Base-by-base conservation (phyloP, 345 rosid genomes). In the Melastoma malabathricum region DNA sequence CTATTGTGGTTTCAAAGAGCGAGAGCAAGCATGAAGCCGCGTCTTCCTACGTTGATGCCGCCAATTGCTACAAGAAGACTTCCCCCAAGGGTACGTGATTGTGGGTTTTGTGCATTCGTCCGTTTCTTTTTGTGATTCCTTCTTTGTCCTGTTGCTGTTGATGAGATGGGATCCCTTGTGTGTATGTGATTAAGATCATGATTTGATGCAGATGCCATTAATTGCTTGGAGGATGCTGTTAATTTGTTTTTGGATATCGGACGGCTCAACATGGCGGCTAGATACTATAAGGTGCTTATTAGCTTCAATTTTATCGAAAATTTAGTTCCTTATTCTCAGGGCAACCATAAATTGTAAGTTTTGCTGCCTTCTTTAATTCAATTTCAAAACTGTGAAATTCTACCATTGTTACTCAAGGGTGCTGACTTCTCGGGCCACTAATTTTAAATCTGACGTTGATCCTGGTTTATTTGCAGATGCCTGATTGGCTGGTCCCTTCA, bases 191-290 rank as follows among this genome's bases (percentile, higher is more conserved):
- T 50, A 50, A 20, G 10, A 4, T 23, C 9, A 49, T 49, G 8
- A 29, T 18, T 41, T 34, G 60, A 45, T 79, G 74, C 78, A 93
- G 97, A 88, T 76, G 80, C 99, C 56, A 77, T 85, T 71, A 69
- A 88, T 70, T 93, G 97, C 78, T 81, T 93, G 63, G 79, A 65
- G 63, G 76, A 78, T 64, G 99, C 97, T 1, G 83, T 87, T 59
- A 80, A 78, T 48, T 43, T 85, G 68, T 80, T 77, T 48, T 84
- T 89, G 67, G 99, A 93, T 58, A 88, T 82, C 51, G 99, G 97
- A 67, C 81, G 97, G 77, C 82, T 93, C 62, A 85, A 76, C 72
- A 85, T 88, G 97, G 99, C 97, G 63, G 99, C 99, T 55, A 83
- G 97, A 79, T 93, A 88, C 61, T 79, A 66, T 68, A 93, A 93